phyloP scores from a whole-genome alignment of 257 asterid genomes.

The Ligustrum vulgare region DNA sequence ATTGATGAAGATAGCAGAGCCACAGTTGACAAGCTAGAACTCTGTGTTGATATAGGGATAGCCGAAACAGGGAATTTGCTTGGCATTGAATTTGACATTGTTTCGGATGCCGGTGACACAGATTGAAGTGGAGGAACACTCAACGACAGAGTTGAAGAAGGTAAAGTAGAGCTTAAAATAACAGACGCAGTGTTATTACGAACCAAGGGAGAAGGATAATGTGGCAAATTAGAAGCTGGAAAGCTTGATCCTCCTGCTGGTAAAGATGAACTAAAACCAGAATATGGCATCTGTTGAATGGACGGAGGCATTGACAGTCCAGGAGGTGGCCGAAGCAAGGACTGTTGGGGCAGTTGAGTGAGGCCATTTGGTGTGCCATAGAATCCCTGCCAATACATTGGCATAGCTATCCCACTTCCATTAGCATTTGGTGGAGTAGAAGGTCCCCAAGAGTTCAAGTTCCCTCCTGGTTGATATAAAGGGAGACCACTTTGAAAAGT shows the following conservation, averaged over 20 bases:
- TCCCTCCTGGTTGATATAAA: conserved; percentile 91
- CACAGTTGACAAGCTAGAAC: conserved; percentile 45
- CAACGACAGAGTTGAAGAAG: conserved; percentile 32
- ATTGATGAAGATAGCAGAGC: conserved; percentile 42
- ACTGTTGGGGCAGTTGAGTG: conserved; percentile 75
- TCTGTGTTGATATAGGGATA: conserved; percentile 39
- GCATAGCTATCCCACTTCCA: conserved; percentile 74
- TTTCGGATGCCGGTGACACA: conserved; percentile 46
- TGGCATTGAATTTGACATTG: conserved; percentile 34
- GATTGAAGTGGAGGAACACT: conserved; percentile 54
- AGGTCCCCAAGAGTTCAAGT: conserved; percentile 82
- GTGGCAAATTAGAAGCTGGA: conserved; percentile 56
- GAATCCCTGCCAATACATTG: conserved; percentile 95
- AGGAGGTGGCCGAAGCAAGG: conserved; percentile 82
- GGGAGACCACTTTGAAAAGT: conserved; percentile 68
- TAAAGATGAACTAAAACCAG: conserved; percentile 62
- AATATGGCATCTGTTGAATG: conserved; percentile 77
- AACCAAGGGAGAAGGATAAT: conserved; percentile 49
- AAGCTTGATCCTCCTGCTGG: conserved; percentile 47
- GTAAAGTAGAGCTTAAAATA: conserved; percentile 37
- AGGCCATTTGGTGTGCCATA: conserved; percentile 82
- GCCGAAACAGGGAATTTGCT: conserved; percentile 54
- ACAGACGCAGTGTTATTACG: conserved; percentile 43
- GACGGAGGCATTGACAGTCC: conserved; percentile 71
- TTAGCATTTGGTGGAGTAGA: conserved; percentile 73